Percentiles rank a stretch among this genome's conserved stretches.
phyloP scores from a whole-genome alignment of 2,329 filamentous ascomycete genomes.

The Penicillium sp. region DNA sequence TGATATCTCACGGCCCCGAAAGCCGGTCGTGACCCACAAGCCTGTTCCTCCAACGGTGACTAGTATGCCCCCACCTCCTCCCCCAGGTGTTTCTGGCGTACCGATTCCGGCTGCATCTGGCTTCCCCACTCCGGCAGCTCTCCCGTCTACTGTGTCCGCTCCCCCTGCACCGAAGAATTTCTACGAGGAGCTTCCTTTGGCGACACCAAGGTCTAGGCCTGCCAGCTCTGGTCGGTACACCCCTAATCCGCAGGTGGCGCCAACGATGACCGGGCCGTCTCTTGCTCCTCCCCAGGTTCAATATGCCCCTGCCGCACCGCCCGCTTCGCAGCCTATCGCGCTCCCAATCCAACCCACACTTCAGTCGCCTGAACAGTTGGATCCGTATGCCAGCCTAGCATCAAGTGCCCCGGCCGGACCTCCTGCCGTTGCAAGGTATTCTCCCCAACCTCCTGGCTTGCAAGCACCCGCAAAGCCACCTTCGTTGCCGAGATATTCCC shows the following conservation, averaged over 20 bases:
- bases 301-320: constrained; percentile 21
- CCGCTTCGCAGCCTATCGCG: constrained; percentile 21
- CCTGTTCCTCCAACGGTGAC: constrained; percentile 49
- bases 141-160: constrained; percentile 15
- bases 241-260: constrained; percentile 33
- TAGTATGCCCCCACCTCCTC: constrained; percentile 54
- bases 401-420: constrained; percentile 32
- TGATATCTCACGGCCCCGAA: constrained; percentile 68
- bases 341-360: constrained; percentile 25
- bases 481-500: constrained; percentile 45
- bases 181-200: constrained; percentile 71
- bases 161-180: constrained; percentile 54
- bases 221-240: constrained; percentile 47
- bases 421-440: constrained; percentile 41
- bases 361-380: constrained; percentile 34
- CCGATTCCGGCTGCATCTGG: constrained; percentile 21
- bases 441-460: constrained; percentile 40
- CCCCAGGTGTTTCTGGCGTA: constrained; percentile 63
- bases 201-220: constrained; percentile 61
- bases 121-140: constrained; percentile 18
- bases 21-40: constrained; percentile 61
- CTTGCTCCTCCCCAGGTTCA: not conserved
- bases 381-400: constrained; percentile 33
- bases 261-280: constrained; percentile 17
- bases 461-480: constrained; percentile 38